Conservation (phyloP, 2,329 filamentous ascomycete species). For the Clonostachys rhizophaga region DNA sequence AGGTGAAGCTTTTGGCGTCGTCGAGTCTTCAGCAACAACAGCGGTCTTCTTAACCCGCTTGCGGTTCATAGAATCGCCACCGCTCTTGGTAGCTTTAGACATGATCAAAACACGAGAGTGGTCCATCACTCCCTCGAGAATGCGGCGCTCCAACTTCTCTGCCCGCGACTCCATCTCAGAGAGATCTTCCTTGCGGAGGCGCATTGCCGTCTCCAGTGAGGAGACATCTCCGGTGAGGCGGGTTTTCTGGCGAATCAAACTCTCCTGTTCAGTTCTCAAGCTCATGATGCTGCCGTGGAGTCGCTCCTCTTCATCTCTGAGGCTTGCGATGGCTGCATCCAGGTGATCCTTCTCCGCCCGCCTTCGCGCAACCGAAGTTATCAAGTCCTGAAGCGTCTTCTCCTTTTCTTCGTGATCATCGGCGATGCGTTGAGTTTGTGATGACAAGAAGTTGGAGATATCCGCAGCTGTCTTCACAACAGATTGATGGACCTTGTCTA, state of each 20-base stretch:
- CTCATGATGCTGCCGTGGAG: conserved; percentile 50
- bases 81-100: conserved; percentile 52
- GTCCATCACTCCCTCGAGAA: conserved; percentile 93
- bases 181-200: conserved; percentile 85
- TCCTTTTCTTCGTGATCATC: conserved; percentile 77
- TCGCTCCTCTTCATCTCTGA: conserved; percentile 47
- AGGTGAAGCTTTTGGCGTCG: conserved; percentile 12
- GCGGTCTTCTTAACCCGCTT: conserved; percentile 44
- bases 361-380: conserved; percentile 74
- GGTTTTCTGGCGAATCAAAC: conserved; percentile 71
- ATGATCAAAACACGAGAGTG: conserved; percentile 90
- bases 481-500: conserved; percentile 86
- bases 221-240: conserved; percentile 81
- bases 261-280: conserved; percentile 67
- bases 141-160: conserved; percentile 83
- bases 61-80: conserved; percentile 52
- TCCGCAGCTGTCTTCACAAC: conserved; percentile 81
- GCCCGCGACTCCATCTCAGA: conserved; percentile 86
- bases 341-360: conserved; percentile 60
- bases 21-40: conserved; percentile 9
- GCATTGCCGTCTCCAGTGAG: conserved; percentile 83
- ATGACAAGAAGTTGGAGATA: conserved; percentile 75
- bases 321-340: conserved; percentile 45
- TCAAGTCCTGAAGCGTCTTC: conserved; percentile 74
- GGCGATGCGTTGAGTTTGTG: conserved; percentile 69